Base-by-base conservation (phyloP, 768 basidiomycete species). In the Multifurca ochricompacta region DNA sequence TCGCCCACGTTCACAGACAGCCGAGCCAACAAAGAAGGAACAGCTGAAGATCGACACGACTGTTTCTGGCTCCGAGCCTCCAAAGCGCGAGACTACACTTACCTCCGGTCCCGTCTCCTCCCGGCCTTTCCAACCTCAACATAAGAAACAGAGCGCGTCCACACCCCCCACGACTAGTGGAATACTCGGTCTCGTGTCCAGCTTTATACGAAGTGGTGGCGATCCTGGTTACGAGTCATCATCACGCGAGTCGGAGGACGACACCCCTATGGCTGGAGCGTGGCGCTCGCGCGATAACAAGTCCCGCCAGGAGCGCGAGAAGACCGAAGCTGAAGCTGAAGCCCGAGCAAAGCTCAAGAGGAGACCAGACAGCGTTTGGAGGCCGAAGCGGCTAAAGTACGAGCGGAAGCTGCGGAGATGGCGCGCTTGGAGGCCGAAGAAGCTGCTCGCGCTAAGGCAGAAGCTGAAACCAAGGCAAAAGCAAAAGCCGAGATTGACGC, bases 21-120 rank as follows among this genome's bases (percentile, higher is more conserved):
- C 54, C 37, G 54, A 56, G 36, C 58, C 48, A 10, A 41, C 52
- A 39, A 58, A 54, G 54, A 59, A 59, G 45, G 58, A 59, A 28
- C 54, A 56, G 16, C 53, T 59, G 4, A 30, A 47, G 37, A 47
- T 51, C 34, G 27, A 41, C 53, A 51, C 58, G 16, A 34, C 36
- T 6, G 31, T 25, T 19, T 13, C 51, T 11, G 27, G 2, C n/a
- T 11, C 47, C 18, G 32, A 39, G 19, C 37, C 19, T 6, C 43
- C 44, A 21, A 56, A 42, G 18, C 54, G 28, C 10, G 34, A 43
- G 3, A 54, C 40, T 19, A 40, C 37, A 14, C 41, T 45, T 0
- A 48, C 47, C 6, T 46, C 49, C 9, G 37, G 32, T 14, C 19
- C 50, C 7, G 4, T 43, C 18, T n/a, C 53, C 6, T 34, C 42